Conservation (phyloP, 306 rosid genomes). For the Vigna trinervia region DNA sequence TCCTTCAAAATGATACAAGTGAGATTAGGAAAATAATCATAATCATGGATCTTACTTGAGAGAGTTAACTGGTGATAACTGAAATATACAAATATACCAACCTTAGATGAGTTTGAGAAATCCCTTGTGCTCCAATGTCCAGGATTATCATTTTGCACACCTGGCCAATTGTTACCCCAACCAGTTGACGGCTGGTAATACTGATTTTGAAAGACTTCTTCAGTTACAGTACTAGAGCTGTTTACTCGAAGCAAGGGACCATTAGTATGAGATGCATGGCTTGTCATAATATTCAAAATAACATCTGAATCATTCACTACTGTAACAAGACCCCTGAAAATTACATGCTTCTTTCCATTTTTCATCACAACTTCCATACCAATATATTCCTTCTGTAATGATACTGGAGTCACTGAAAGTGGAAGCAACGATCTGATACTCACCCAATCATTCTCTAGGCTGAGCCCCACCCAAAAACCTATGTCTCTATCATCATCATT, state of each 20-base stretch:
- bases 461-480: conserved; percentile 88
- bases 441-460: conserved; percentile 71
- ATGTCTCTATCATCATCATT: conserved; percentile 61
- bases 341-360: conserved; percentile 93
- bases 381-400: conserved; percentile 66
- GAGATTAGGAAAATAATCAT: conserved; percentile 36
- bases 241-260: conserved; percentile 49
- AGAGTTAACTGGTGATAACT: conserved; percentile 23
- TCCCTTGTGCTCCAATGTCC: conserved; percentile 77
- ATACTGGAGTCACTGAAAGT: conserved; percentile 77
- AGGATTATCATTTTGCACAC: conserved; percentile 53
- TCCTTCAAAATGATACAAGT: conserved; percentile 60
- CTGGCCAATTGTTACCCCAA: conserved; percentile 70
- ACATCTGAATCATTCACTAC: conserved; percentile 86
- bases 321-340: conserved; percentile 87
- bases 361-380: conserved; percentile 90
- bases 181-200: conserved; percentile 66
- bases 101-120: conserved; percentile 72
- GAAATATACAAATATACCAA: conserved; percentile 37
- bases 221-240: conserved; percentile 47
- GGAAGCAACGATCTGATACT: conserved; percentile 89
- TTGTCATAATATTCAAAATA: conserved; percentile 61
- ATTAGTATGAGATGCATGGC: conserved; percentile 58
- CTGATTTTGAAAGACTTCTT: conserved; percentile 81
- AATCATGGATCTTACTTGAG: conserved; percentile 9